Base-by-base conservation (phyloP, 192 early-diverging fungal genomes). In the Chytriomyces hyalinus region DNA sequence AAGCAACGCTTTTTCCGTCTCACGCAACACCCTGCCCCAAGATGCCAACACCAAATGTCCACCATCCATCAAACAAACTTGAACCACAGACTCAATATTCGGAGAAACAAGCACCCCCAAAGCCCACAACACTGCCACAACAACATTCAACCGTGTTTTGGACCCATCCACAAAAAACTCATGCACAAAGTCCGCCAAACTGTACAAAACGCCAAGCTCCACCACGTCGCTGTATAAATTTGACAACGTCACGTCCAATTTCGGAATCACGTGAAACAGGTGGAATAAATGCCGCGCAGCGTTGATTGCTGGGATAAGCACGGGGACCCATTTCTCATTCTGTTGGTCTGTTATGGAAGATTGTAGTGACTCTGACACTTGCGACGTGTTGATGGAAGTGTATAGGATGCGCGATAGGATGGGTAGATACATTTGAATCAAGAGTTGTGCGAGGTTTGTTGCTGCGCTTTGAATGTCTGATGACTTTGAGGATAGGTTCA, bases 311-410 rank as follows among this genome's bases (percentile, higher is more conserved):
- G 61, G 24, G 10, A 65, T 6, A 10, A 75, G 11, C 6, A 62
- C n/a, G 10, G n/a, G 17, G 2, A 75, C 1, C 73, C 73, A 75
- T 75, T 75, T 75, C 6, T 75, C 73, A 36, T 46, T 65, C 36
- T 65, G 73, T 7, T 26, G 11, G 3, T 65, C 45, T 48, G 49
- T 65, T 5, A 50, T 4, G 10, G 43, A 48, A n/a, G 71, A 62
- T 26, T 22, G 13, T 8, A 49, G 11, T 22, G 64, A 75, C 1
- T 22, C 45, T 74, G 17, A 20, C 6, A 46, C 45, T 10, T 75
- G 22, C 3, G 15, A 20, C 0, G n/a, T 8, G 6, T 62, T 51
- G 43, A 51, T 49, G 15, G 73, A 20, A 50, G 49, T 44, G 26
- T 75, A 75, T 22, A 75, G n/a, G 9, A 75, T 46, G 15, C 73